Evolutionary conservation across 371 early-diverging fungal genomes (phyloP), one percentile per base, ranked within the genome.

Genomic region (Syncephalastrum racemosum): DNA sequence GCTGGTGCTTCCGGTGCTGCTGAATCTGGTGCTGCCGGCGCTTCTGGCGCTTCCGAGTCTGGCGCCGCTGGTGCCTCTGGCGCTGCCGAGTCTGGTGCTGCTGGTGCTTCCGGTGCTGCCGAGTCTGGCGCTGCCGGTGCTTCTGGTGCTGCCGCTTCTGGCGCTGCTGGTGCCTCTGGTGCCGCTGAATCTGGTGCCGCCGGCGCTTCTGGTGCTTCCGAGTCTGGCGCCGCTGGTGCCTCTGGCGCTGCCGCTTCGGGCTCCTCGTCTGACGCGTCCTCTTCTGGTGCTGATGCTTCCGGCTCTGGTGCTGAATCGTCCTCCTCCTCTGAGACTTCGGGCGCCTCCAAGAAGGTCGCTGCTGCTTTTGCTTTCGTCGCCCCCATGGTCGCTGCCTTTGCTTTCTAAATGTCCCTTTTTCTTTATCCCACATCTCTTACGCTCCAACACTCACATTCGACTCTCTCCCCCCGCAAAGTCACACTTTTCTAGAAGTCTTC

Each of bases 311-410:
- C 60, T 27, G 46, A 46, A 20, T 53, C 47, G 48, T 31, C 52
- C 18, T n/a, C 59, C 27, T 24, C 53, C 16, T 36, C 53, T 8
- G 43, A 50, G 27, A 56, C 24, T 36, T 31, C 52, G 12, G 43
- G 56, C 15, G 60, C 55, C 23, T 20, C 54, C 47, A 60, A 55
- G 40, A 45, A 54, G 18, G 18, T 53, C 46, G 56, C 53, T 42
- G 54, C 60, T 12, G 49, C 48, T 31, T 46, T 45, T 4, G 63
- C 56, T 27, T 39, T 59, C 46, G 53, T 48, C 44, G 54, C 47
- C 40, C 50, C 50, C 36, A 19, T 50, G 31, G 63, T 57, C 20
- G 49, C 36, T 24, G 50, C 23, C 43, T 27, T 50, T 22, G 48
- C 48, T 42, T 57, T 57, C 50, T 50, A 50, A 50, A 31, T 27